Evolutionary conservation across 2,329 filamentous ascomycete species (phyloP).

Genomic region (Colletotrichum destructivum): DNA sequence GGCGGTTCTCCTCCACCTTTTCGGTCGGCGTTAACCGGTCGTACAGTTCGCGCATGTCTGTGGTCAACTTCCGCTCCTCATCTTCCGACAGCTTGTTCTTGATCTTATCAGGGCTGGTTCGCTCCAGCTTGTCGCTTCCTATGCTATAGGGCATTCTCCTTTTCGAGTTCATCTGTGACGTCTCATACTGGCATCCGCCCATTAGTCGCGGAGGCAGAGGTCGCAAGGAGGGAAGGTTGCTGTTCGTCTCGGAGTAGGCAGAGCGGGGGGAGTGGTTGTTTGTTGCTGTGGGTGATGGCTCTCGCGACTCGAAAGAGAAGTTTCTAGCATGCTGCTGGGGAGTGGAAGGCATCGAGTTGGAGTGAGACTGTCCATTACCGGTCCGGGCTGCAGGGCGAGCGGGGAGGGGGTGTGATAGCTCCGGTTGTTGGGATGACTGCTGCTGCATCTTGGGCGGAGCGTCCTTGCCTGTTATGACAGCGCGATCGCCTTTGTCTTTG

Average conservation of each 20-base stretch:
- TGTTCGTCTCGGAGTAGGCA: slow-evolving; percentile 89
- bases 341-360: slow-evolving; percentile 93
- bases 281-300: slow-evolving; percentile 83
- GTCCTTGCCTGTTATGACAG: slow-evolving; percentile 74
- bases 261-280: slow-evolving; percentile 90
- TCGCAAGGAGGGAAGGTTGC: slow-evolving; percentile 77
- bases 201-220: slow-evolving; percentile 70
- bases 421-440: slow-evolving; percentile 56
- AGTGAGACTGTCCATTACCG: slow-evolving; percentile 65
- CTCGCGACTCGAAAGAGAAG: slow-evolving; percentile 82
- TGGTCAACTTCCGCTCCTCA: slow-evolving; percentile 82
- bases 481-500: slow-evolving; percentile 73
- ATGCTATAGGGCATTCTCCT: slow-evolving; percentile 93
- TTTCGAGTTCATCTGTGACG: slow-evolving; percentile 83
- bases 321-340: slow-evolving; percentile 90
- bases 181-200: slow-evolving; percentile 89
- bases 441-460: slow-evolving; percentile 63
- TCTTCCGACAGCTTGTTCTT: slow-evolving; percentile 79
- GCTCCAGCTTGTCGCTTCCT: slow-evolving; percentile 84
- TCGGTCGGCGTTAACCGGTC: slow-evolving; percentile 85
- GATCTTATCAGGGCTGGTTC: slow-evolving; percentile 78
- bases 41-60: slow-evolving; percentile 89
- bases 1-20: slow-evolving; percentile 82
- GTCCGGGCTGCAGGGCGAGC: slow-evolving; percentile 46
- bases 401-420: slow-evolving; percentile 47